Evolutionary conservation across 2,329 filamentous ascomycete genomes (phyloP).

Genomic region (Diaporthe sp.): DNA sequence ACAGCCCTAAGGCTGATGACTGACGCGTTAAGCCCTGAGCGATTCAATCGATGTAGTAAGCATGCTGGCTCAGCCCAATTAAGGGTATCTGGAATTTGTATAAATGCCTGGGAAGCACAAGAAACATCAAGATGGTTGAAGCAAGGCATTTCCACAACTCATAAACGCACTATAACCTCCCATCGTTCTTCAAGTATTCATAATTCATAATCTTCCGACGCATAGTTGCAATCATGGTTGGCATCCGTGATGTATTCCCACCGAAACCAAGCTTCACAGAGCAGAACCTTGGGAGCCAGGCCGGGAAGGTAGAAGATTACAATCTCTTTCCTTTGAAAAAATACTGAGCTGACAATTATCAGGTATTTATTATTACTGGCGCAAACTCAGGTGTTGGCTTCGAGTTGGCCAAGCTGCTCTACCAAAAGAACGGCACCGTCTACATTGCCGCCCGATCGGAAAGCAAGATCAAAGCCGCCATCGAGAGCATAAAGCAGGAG

Average conservation of each 20-base stretch:
- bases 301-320: not conserved
- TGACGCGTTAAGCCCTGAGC: not conserved
- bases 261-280: conserved; percentile 8
- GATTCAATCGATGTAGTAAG: not conserved
- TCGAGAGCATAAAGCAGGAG: conserved; percentile 3
- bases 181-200: not conserved
- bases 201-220: not conserved
- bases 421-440: conserved; percentile 57
- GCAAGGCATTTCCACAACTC: not conserved
- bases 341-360: not conserved
- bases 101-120: not conserved
- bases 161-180: not conserved
- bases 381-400: conserved; percentile 48
- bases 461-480: conserved; percentile 3
- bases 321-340: not conserved
- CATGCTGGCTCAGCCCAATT: not conserved
- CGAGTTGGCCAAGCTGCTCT: conserved; percentile 59
- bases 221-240: not conserved
- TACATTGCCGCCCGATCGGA: conserved; percentile 56
- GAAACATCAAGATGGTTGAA: not conserved
- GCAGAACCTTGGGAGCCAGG: not conserved
- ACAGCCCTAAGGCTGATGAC: not conserved
- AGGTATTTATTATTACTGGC: conserved; percentile 53
- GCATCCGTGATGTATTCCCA: not conserved
- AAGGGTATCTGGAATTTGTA: not conserved